Evolutionary conservation across 306 rosid genomes (phyloP).

Genomic region (Oemleria cerasiformis): DNA sequence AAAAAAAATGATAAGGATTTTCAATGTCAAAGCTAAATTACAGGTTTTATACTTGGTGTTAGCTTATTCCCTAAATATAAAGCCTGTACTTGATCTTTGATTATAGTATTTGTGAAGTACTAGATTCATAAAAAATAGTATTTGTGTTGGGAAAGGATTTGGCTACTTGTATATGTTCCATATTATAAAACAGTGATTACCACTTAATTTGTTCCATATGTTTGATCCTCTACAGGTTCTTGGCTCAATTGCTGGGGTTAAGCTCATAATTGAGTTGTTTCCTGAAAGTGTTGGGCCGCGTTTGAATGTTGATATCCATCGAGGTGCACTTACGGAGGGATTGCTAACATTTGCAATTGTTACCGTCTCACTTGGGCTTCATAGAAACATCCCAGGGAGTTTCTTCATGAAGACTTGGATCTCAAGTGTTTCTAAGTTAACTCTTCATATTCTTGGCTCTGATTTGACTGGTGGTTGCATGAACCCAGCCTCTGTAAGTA

Average conservation of each 20-base stretch:
- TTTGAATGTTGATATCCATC: constrained; percentile 66
- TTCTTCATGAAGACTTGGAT: constrained; percentile 97
- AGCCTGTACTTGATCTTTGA: too few species aligned
- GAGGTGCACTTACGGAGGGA: constrained; percentile 87
- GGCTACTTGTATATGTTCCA: background rate
- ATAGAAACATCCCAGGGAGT: constrained; percentile 48
- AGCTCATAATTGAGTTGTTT: constrained; percentile 46
- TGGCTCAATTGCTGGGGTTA: constrained; percentile 77
- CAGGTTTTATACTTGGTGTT: too few species aligned
- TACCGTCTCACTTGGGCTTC: constrained; percentile 58
- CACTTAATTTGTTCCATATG: background rate
- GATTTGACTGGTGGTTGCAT: constrained; percentile 92
- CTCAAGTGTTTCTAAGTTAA: constrained; percentile 74
- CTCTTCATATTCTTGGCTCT: constrained; percentile 81
- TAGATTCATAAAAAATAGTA: too few species aligned
- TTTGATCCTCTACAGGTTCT: constrained; percentile 49
- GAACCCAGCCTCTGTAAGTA: constrained; percentile 93
- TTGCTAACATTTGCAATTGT: constrained; percentile 64
- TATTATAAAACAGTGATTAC: too few species aligned
- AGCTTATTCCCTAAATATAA: too few species aligned
- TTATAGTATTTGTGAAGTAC: too few species aligned
- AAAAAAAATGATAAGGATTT: too few species aligned
- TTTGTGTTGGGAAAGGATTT: too few species aligned
- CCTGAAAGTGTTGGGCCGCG: constrained; percentile 77
- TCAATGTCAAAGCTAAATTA: too few species aligned